Base-by-base conservation (phyloP, 306 rosid species). In the Rubus parviflorus region DNA sequence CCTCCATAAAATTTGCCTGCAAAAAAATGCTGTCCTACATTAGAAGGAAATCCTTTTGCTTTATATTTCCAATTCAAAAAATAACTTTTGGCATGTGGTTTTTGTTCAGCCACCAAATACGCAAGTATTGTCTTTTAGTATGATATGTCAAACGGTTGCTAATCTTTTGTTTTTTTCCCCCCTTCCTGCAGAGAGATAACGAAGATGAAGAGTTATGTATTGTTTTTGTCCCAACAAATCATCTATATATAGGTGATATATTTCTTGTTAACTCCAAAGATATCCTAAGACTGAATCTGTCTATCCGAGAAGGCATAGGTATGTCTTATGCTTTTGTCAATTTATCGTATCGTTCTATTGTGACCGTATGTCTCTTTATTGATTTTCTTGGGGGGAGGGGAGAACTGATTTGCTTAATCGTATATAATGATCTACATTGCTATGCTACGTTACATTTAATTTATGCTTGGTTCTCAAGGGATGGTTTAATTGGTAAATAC, bases 301-400 rank as follows among this genome's bases (percentile, higher is more conserved):
- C 97, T 77, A 89, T 93, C 37, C 90, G 97, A 68, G 97, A 93
- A 88, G 97, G 97, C 85, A 93, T 93, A 79, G 97, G 97, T 86
- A 85, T 64, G 83, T n/a, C 20, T 46, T 64, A 69, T 52, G 43
- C 41, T 76, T 68, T 74, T 8, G 9, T 10, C 42, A 2, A 14
- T 35, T 43, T 22, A 17, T 74, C 63, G 43, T 54, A 4, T n/a
- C 0, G 25, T 41, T n/a, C 2, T 41, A n/a, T n/a, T 41, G 49
- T 20, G 30, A 66, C 7, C 25, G 19, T 65, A 4, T 66, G 30
- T 43, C 11, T 64, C 47, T 41, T 66, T 19, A n/a, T 37, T 40
- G 25, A 16, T 37, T 64, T 64, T 61, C 8, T 38, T 37, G 20
- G 6, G 47, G 14, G 20, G 69, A 12, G 47, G 49, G 16, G 17